phyloP scores from a whole-genome alignment of 1,284 basidiomycete species.

The Marasmius sp. region DNA sequence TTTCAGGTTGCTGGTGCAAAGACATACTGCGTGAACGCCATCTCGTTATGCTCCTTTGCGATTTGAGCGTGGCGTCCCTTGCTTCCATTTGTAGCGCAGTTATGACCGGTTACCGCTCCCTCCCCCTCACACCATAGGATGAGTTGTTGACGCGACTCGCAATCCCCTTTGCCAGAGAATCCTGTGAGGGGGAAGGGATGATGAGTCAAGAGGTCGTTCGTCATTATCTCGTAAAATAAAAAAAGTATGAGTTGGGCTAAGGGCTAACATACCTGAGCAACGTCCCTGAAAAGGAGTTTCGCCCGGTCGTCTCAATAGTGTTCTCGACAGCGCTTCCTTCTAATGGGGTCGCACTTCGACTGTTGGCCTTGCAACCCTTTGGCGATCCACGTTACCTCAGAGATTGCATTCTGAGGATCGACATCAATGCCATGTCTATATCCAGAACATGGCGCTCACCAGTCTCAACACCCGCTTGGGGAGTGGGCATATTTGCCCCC shows the following conservation, averaged over 20 bases:
- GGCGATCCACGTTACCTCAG: conserved; percentile 82
- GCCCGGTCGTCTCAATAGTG: conserved; percentile 71
- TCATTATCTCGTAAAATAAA: not conserved
- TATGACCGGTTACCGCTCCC: conserved; percentile 37
- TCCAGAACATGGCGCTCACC: conserved; percentile 37
- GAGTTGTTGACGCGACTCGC: conserved; percentile 74
- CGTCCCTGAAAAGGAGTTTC: conserved; percentile 56
- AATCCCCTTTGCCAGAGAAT: conserved; percentile 72
- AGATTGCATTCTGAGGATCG: conserved; percentile 62
- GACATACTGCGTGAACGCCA: conserved; percentile 12
- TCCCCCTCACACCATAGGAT: conserved; percentile 71
- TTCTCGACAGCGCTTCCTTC: conserved; percentile 81
- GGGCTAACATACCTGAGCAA: conserved; percentile 40
- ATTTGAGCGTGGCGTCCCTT: conserved; percentile 14
- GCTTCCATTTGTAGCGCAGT: conserved; percentile 9
- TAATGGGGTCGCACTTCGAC: conserved; percentile 87
- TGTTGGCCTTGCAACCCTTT: conserved; percentile 89
- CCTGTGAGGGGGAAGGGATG: conserved; percentile 34
- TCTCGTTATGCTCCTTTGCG: not conserved
- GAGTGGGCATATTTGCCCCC: too few species aligned
- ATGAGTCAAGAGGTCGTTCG: not conserved
- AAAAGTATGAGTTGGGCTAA: not conserved
- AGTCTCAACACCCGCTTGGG: too few species aligned
- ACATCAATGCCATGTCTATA: not conserved
- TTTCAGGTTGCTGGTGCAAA: not conserved